Percentiles rank a stretch among this genome's conserved stretches.
Conservation (phyloP, 495 filamentous ascomycete species). For the Neurospora sp. region DNA sequence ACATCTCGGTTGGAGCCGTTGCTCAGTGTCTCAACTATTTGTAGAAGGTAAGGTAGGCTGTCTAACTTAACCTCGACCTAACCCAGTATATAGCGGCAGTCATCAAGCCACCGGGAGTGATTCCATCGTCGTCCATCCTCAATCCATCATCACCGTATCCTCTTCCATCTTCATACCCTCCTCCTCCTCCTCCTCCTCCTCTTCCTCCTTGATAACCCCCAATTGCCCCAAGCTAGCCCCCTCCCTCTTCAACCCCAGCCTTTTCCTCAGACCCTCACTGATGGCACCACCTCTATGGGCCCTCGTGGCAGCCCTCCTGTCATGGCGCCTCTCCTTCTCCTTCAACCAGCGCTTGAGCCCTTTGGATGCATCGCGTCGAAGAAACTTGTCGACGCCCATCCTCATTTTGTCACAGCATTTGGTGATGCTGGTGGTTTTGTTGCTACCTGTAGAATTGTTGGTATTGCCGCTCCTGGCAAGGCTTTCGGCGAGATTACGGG, state of each 20-base stretch:
- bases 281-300: not conserved
- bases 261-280: not conserved
- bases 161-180: not conserved
- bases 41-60: no score
- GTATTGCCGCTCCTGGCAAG: not conserved
- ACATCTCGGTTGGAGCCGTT: not conserved
- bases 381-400: not conserved
- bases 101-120: no score
- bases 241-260: not conserved
- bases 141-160: not conserved
- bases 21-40: no score
- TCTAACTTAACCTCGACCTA: no score
- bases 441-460: not conserved
- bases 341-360: not conserved
- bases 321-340: not conserved
- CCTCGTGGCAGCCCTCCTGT: not conserved
- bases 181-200: not conserved
- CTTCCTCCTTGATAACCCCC: not conserved
- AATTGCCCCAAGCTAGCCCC: not conserved
- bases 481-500: not conserved
- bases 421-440: not conserved
- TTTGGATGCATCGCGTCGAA: not conserved
- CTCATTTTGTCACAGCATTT: not conserved
- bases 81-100: no score
- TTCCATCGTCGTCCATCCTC: not conserved